These are phyloP conservation scores for Exidia glandulosa DNA, from an alignment of 768 basidiomycete genomes.

Conservation along the genomic window DNA sequence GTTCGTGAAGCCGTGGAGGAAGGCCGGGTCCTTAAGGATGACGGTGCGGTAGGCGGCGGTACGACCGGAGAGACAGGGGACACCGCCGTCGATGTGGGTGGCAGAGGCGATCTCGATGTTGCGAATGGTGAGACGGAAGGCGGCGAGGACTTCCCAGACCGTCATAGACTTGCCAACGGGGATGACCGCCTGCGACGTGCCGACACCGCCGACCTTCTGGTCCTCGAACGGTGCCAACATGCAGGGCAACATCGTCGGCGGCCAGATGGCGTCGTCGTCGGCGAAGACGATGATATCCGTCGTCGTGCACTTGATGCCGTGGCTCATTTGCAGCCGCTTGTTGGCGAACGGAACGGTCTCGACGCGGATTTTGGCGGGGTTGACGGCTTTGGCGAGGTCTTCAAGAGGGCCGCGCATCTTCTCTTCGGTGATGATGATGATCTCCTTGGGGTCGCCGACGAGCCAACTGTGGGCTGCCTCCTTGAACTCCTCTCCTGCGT, in stretches of 20 bases:
- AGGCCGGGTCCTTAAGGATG: constrained; percentile 91
- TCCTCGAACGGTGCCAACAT: constrained; percentile 90
- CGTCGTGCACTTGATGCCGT: constrained; percentile 81
- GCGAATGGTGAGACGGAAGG: constrained; percentile 84
- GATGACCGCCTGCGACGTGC: constrained; percentile 83
- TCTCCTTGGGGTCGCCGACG: constrained; percentile 80
- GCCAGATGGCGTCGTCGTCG: constrained; percentile 95
- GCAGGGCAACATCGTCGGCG: constrained; percentile 78
- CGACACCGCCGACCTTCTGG: constrained; percentile 86
- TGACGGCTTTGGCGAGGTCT: constrained; percentile 79
- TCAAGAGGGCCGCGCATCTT: constrained; percentile 84
- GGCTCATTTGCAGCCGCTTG: constrained; percentile 88
- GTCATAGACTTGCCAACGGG: constrained; percentile 70
- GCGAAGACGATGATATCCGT: constrained; percentile 93
- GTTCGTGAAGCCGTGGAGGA: constrained; percentile 86
- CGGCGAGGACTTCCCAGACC: constrained; percentile 91
- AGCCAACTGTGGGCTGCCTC: constrained; percentile 90
- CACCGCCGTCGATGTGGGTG: constrained; percentile 86
- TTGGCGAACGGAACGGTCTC: constrained; percentile 88
- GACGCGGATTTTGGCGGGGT: constrained; percentile 74
- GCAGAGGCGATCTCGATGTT: constrained; percentile 87
- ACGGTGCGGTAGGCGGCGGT: constrained; percentile 91
- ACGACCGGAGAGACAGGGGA: constrained; percentile 85
- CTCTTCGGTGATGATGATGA: constrained; percentile 70
- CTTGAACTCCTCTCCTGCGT: constrained; percentile 92